Evolutionary conservation across 108 stramenopile species (phyloP), one percentile per base, ranked within the genome.

Genomic region (Asterionellopsis glacialis): DNA sequence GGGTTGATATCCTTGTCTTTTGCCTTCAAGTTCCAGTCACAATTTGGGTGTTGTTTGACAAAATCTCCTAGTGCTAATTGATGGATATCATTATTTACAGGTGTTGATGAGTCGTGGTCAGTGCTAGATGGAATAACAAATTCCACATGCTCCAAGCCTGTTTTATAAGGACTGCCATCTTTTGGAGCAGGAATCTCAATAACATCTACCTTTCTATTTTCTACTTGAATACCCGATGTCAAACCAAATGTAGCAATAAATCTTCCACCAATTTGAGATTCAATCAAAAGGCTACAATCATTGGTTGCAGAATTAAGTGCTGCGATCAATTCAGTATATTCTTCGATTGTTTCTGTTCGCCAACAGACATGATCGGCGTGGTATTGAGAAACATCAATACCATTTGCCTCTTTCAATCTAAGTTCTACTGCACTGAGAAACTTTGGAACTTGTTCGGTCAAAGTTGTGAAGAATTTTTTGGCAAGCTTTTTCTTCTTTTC

Each of bases 141-240:
- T 60, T 83, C 81, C 0, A 73, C 72, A 41, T 83, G 81, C 51
- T 83, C 81, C 54, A 79, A 57, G 0, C 81, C 81, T 26, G 41
- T 22, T 7, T 26, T 33, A 61, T 83, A 83, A 9, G 77, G 72
- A 33, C 70, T 59, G 0, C 77, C 77, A 9, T 54, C 58, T 53
- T 83, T 83, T 12, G 81, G 81, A 5, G 74, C 47, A 12, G 81
- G 77, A 38, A 83, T 74, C 55, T 83, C 81, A 9, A 83, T 25
- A 9, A 76, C 66, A 9, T 66, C 42, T 13, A 83, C 50, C 0
- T 11, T 10, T 38, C 57, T 51, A 9, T 28, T 13, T 23, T 4
- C 6, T 19, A 61, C n/a, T 51, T 25, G 41, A 19, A 81, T 74
- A 24, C 60, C 60, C 27, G 4, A 22, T 9, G 41, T 38, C 7